Evolutionary conservation across 2,329 filamentous ascomycete species (phyloP), one percentile per base, ranked within the genome.

Genomic region (Clarireedia paspali): DNA sequence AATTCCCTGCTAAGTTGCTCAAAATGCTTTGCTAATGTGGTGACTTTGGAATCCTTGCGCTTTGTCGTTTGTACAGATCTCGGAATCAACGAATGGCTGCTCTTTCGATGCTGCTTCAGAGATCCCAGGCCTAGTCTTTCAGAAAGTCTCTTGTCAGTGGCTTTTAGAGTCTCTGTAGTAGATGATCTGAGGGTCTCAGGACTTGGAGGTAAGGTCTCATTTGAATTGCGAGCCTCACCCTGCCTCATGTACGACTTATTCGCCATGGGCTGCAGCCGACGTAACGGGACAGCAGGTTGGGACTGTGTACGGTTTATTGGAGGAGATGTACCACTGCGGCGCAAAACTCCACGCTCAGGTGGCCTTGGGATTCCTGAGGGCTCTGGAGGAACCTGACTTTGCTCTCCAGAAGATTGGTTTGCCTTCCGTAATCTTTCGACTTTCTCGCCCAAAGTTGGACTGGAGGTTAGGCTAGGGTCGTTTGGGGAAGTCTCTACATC

Each of bases 1-100:
- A 99, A 99, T 67, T 99, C 95, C 24, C 91, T 86, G 64, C 91
- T 96, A 56, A 99, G 78, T 70, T 97, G 91, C 71, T 99, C 95
- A 68, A 99, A 97, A 70, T 97, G 94, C 64, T 89, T 89, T 17
- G 94, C 90, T 50, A 99, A 77, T n/a, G 86, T 91, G 7, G 91
- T 95, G 2, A 99, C 94, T 65, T 88, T 89, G 3, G 88, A 83
- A 52, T 85, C 80, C 62, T 84, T 85, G 63, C 80, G 84, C 67
- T 85, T 88, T 50, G 70, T 9, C 30, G 30, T 67, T 50, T 87
- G 84, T 27, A 96, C 83, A 26, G 94, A 94, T 34, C 94, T 84
- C 27, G 91, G 91, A 58, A 99, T 97, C 44, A 92, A 79, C 1
- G 94, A 97, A n/a, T 77, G 72, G 3, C 75, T 75, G 1, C 71